phyloP scores from a whole-genome alignment of 441 rosid genomes.

The Croton laevigatus region DNA sequence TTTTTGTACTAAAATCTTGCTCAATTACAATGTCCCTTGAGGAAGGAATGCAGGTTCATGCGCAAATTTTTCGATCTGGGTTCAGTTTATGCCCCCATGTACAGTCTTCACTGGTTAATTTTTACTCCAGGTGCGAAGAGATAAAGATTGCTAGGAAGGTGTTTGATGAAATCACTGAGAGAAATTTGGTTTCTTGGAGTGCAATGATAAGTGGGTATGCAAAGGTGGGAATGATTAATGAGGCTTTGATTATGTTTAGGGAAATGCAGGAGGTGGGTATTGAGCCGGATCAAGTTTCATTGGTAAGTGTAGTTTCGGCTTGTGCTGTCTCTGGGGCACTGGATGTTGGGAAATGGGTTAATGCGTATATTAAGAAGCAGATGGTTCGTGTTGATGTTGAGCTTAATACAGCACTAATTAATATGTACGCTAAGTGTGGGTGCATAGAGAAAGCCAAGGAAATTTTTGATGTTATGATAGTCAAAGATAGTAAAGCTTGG shows the following conservation, averaged over 20 bases:
- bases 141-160: slow-evolving; percentile 40
- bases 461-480: slow-evolving; percentile 27
- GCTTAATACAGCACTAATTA: slow-evolving; percentile 24
- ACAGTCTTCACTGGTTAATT: slow-evolving; percentile 38
- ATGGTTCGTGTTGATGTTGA: slow-evolving; percentile 20
- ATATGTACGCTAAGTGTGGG: slow-evolving; percentile 31
- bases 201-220: slow-evolving; percentile 66
- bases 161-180: slow-evolving; percentile 73
- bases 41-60: slow-evolving; percentile 24
- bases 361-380: slow-evolving; percentile 16
- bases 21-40: slow-evolving; percentile 8
- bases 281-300: slow-evolving; percentile 50
- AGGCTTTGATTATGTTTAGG: slow-evolving; percentile 43
- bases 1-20: slow-evolving; percentile 25
- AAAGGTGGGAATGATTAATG: slow-evolving; percentile 48
- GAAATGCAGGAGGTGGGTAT: slow-evolving; percentile 43
- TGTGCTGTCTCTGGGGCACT: slow-evolving; percentile 28
- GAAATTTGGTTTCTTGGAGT: slow-evolving; percentile 71
- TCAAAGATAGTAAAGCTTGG: slow-evolving; percentile 28
- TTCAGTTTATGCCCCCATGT: slow-evolving; percentile 16
- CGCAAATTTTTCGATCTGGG: slow-evolving; percentile 17
- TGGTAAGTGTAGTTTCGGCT: slow-evolving; percentile 29
- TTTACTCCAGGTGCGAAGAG: slow-evolving; percentile 48
- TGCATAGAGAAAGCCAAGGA: slow-evolving; percentile 24
- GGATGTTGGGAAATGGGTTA: slow-evolving; percentile 29